A percentile compares a stretch with the other conserved stretches of the same genome.
These are phyloP conservation scores for Penicillium cinerascens DNA, from an alignment of 495 filamentous ascomycete species.

Conservation along the genomic window DNA sequence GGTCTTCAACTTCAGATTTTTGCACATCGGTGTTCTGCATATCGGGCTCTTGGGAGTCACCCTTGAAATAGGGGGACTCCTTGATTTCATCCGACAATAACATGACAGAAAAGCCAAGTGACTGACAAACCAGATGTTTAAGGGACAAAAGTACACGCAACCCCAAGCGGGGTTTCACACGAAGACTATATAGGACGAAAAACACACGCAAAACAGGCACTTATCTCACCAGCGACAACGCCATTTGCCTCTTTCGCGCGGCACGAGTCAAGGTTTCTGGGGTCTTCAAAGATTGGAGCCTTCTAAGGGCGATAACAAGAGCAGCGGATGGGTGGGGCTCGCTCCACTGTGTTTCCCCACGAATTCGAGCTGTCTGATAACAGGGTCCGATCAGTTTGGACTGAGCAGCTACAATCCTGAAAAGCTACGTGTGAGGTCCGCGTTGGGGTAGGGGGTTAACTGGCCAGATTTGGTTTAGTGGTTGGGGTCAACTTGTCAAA, in stretches of 20 bases:
- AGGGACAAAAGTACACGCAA: background rate
- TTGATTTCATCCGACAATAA: conserved; percentile 20
- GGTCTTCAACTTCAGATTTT: conserved; percentile 19
- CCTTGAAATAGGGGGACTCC: conserved; percentile 4
- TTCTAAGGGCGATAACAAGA: conserved; percentile 5
- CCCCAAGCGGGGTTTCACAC: too few relatives aligned
- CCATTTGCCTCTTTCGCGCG: conserved; percentile 1
- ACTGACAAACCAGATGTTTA: background rate
- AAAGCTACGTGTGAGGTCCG: background rate
- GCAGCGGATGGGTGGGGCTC: background rate
- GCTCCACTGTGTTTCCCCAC: conserved; percentile 12
- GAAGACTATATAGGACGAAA: conserved; percentile 9
- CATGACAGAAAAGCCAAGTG: conserved; percentile 3
- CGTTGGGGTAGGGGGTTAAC: conserved; percentile 6
- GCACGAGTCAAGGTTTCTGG: background rate
- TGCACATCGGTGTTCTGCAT: conserved; percentile 9
- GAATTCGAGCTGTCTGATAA: conserved; percentile 18
- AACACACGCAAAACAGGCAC: background rate
- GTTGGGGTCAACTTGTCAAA: conserved; percentile 3
- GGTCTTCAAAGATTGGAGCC: background rate
- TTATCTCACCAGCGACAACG: conserved; percentile 7
- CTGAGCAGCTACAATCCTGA: background rate
- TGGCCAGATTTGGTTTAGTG: background rate
- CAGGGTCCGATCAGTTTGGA: background rate
- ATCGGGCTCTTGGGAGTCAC: conserved; percentile 3